These are phyloP conservation scores for Castanea crenata DNA, from an alignment of 306 rosid genomes.

Conservation along the genomic window DNA sequence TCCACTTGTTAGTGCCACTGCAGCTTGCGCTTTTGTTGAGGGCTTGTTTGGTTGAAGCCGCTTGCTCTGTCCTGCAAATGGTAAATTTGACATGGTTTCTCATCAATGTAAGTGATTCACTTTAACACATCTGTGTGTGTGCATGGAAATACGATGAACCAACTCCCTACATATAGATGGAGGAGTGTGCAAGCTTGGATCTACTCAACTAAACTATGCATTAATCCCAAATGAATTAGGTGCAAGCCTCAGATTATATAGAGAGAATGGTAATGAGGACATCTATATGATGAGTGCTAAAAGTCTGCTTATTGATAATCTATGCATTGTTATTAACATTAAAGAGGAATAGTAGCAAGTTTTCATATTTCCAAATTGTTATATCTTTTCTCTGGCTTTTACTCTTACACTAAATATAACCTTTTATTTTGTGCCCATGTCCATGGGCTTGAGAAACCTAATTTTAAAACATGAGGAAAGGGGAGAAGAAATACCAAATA, in stretches of 20 bases:
- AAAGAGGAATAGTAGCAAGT: background rate
- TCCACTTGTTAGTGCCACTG: conserved; percentile 77
- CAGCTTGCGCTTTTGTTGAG: conserved; percentile 83
- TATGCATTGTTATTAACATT: background rate
- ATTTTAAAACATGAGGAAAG: conserved; percentile 2
- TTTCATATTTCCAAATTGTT: background rate
- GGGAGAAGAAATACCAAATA: conserved; percentile 60
- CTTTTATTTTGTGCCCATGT: background rate
- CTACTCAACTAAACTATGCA: background rate
- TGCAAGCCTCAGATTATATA: background rate
- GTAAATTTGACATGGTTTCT: conserved; percentile 15
- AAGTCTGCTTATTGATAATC: background rate
- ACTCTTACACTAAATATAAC: background rate
- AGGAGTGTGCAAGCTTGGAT: background rate
- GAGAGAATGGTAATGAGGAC: background rate
- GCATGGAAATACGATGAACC: conserved; percentile 7
- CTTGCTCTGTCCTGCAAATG: conserved; percentile 79
- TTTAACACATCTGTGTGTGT: background rate
- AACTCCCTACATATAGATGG: conserved; percentile 9
- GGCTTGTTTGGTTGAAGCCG: conserved; percentile 91
- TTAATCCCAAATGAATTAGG: background rate
- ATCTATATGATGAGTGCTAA: background rate
- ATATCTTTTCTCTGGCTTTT: background rate
- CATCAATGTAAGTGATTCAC: background rate
- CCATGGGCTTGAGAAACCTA: conserved; percentile 13